These are phyloP conservation scores for Taphrina wiesneri DNA, from an alignment of 1,139 yeast species.

Conservation along the genomic window DNA sequence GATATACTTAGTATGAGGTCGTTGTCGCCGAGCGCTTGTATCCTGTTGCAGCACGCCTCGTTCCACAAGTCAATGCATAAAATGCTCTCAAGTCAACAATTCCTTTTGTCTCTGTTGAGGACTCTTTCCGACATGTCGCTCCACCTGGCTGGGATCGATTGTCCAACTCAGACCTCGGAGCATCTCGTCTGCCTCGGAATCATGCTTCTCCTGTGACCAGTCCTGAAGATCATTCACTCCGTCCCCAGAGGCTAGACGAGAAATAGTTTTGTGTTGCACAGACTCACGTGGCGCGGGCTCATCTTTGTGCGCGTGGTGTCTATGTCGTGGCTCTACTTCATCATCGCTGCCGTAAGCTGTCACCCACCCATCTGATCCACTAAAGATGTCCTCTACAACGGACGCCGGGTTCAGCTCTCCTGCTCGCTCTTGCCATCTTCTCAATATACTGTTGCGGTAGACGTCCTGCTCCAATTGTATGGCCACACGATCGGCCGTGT, in stretches of 20 bases:
- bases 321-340: not conserved
- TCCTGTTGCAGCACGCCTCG: not conserved
- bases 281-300: not conserved
- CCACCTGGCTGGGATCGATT: conserved; percentile 5
- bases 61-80: not conserved
- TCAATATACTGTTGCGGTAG: conserved; percentile 63
- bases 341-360: conserved; percentile 11
- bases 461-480: conserved; percentile 44
- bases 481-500: conserved; percentile 7
- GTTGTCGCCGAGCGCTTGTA: not conserved
- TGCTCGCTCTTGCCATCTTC: conserved; percentile 78
- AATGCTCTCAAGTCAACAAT: not conserved
- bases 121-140: conserved; percentile 1
- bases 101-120: not conserved
- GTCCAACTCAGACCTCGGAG: conserved; percentile 21
- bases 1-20: too few relatives aligned
- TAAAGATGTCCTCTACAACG: conserved; percentile 72
- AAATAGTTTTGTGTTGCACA: not conserved
- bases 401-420: conserved; percentile 72
- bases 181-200: conserved; percentile 29
- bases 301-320: not conserved
- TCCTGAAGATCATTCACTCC: not conserved
- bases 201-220: conserved; percentile 11
- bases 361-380: conserved; percentile 70
- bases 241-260: not conserved